A percentile compares a stretch with the other conserved stretches of the same genome.
Evolutionary conservation across 257 asterid species (phyloP).

Genomic region (Jacaranda copaia): DNA sequence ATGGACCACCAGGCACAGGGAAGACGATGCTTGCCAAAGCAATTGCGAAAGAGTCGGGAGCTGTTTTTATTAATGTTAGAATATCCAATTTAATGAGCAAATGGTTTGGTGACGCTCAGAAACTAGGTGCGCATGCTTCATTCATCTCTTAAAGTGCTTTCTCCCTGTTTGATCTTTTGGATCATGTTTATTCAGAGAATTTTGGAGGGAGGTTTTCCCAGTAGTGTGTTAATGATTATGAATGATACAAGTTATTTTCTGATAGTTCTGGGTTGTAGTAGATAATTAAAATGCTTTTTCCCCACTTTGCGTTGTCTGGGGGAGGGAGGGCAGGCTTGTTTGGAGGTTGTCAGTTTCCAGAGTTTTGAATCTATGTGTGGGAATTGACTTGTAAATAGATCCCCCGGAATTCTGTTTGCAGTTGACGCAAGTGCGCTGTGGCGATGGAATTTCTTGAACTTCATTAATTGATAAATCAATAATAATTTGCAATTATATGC

Average conservation of each 20-base stretch:
- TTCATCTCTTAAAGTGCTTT: slow-evolving; percentile 23
- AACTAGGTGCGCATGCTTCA: slow-evolving; percentile 64
- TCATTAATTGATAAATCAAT: background rate
- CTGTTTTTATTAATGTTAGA: slow-evolving; percentile 86
- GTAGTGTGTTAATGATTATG: background rate
- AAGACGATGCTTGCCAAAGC: slow-evolving; percentile 99
- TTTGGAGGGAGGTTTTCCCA: background rate
- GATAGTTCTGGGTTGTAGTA: background rate
- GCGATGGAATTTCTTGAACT: background rate
- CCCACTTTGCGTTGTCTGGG: too few relatives aligned
- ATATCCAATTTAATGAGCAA: slow-evolving; percentile 91
- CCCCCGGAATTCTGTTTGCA: background rate
- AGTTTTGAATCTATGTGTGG: background rate
- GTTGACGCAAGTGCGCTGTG: background rate
- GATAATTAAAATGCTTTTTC: background rate
- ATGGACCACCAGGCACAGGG: slow-evolving; percentile 98
- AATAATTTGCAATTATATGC: background rate
- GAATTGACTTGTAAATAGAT: background rate
- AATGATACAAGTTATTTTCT: background rate
- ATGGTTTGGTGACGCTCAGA: slow-evolving; percentile 98
- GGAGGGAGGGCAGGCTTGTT: background rate
- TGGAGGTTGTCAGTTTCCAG: background rate
- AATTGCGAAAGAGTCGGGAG: slow-evolving; percentile 92
- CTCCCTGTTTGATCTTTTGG: background rate
- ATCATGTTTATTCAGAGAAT: background rate